Evolutionary conservation across 495 filamentous ascomycete genomes (phyloP), one percentile per base, ranked within the genome.

Genomic region (Daldinia decipiens): DNA sequence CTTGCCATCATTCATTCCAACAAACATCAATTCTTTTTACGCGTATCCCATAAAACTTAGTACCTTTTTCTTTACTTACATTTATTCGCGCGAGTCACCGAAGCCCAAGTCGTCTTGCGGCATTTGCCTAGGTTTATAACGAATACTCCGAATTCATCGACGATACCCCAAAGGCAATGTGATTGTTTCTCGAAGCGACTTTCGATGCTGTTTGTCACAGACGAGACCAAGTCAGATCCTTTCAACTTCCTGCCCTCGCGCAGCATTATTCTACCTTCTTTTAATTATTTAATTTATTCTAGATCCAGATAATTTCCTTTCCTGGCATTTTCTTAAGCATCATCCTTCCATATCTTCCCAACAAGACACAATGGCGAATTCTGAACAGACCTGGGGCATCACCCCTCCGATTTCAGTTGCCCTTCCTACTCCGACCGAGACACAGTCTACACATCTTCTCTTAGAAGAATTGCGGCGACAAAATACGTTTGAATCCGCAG

Each of bases 401-500:
- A 98, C 95, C 21, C 88, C 89, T 62, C 91, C 95, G 19, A 93
- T 99, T 47, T 95, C 94, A 5, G 85, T 82, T 15, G 85, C 82
- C 0, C 82, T 92, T 17, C 96, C 96, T 13, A 94, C 91, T 13
- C 82, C 88, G 43, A 80, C 83, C 29, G 94, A 99, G 73, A 85
- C 91, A 43, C 83, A 87, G 64, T 85, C 90, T 15, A 94, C 93
- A 75, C 87, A 92, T 62, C 84, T 89, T 50, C 87, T 99, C 39
- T 86, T 96, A 45, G 87, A 90, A 17, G 94, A 97, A 77, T 81
- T 99, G 60, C 90, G 90, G 77, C 84, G 85, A 12, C 92, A 97
- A 78, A 93, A 97, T 79, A 97, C 95, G 61, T 99, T 97, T 71
- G 95, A 98, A 77, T 86, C 84, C 36, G 82, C 86, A 7, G 81